Evolutionary conservation across 2,329 filamentous ascomycete species (phyloP).

Genomic region (Neofusicoccum ribis): DNA sequence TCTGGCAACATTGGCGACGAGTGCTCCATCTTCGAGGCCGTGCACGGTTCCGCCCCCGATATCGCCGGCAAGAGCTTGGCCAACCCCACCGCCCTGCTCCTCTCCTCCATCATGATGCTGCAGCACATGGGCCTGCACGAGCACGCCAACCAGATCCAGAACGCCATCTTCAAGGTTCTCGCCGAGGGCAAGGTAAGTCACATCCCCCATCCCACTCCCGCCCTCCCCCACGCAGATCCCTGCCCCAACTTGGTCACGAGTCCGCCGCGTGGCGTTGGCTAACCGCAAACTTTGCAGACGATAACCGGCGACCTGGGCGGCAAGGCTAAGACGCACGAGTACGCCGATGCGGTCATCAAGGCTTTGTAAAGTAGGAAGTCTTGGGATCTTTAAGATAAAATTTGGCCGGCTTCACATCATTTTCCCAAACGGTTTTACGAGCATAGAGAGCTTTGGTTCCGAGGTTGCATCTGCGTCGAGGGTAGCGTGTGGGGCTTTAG

Average conservation of each 20-base stretch:
- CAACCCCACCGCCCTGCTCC: conserved; percentile 94
- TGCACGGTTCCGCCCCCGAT: conserved; percentile 95
- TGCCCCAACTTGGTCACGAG: conserved; percentile 22
- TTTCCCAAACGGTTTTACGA: background rate
- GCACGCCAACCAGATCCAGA: conserved; percentile 86
- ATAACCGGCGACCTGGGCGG: conserved; percentile 96
- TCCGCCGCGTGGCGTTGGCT: conserved; percentile 11
- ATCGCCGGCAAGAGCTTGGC: conserved; percentile 95
- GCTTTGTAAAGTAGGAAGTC: conserved; percentile 40
- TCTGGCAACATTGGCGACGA: conserved; percentile 99
- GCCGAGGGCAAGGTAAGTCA: conserved; percentile 81
- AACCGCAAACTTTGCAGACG: conserved; percentile 44
- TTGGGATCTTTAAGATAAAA: background rate
- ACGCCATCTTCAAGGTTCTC: conserved; percentile 90
- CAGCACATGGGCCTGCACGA: conserved; percentile 91
- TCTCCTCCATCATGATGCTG: conserved; percentile 99
- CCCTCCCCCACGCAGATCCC: conserved; percentile 8
- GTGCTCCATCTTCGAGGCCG: conserved; percentile 99
- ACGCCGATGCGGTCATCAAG: conserved; percentile 85
- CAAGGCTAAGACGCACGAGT: conserved; percentile 94
- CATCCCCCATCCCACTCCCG: background rate
- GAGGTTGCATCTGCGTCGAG: background rate
- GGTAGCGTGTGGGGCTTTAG: background rate
- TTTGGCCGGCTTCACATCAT: background rate
- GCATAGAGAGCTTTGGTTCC: conserved; percentile 5